Base-by-base conservation (phyloP, 495 filamentous ascomycete species). In the Saxophila tyrrhenica region DNA sequence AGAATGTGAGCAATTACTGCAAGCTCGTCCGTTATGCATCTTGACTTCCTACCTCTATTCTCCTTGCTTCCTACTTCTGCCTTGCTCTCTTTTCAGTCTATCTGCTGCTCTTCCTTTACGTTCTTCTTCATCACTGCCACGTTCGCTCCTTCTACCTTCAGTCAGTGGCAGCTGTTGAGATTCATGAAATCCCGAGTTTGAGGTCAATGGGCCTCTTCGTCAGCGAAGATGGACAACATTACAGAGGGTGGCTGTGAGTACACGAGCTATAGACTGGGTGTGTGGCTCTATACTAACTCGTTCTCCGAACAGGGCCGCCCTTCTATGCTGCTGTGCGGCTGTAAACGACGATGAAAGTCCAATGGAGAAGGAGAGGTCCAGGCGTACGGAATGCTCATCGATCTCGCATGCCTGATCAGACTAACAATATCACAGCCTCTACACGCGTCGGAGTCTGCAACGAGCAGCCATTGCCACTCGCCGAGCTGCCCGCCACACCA, bases 161-260 rank as follows among this genome's bases (percentile, higher is more conserved):
- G 15, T 5, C 25, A 20, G 49, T 23, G 25, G 25, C 24, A 22
- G 19, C 25, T 21, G 22, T 25, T 41, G 19, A 32, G 10, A 19
- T 52, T 42, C 43, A 58, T 58, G 56, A 48, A 13, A 48, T 17
- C 41, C 45, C 52, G 43, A 54, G 39, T 24, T 42, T 23, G 24
- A n/a, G 45, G 51, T 55, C 43, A 29, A 58, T 59, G 56, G 56
- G 56, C 56, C 56, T 54, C 24, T 55, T 55, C 46, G 38, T 54
- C 35, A 32, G 44, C 51, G 25, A 35, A 21, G 45, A 55, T 55
- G 56, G 56, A 43, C 38, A 46, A 43, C 46, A 46, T 45, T 55
- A 54, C 20, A 25, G 49, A 51, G 51, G 56, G 43, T 59, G 56
- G 56, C 56, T 59, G 29, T 35, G 5, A 5, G 29, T 35, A 35